phyloP scores from a whole-genome alignment of 2,329 filamentous ascomycete genomes.

The Penicillium sp. region DNA sequence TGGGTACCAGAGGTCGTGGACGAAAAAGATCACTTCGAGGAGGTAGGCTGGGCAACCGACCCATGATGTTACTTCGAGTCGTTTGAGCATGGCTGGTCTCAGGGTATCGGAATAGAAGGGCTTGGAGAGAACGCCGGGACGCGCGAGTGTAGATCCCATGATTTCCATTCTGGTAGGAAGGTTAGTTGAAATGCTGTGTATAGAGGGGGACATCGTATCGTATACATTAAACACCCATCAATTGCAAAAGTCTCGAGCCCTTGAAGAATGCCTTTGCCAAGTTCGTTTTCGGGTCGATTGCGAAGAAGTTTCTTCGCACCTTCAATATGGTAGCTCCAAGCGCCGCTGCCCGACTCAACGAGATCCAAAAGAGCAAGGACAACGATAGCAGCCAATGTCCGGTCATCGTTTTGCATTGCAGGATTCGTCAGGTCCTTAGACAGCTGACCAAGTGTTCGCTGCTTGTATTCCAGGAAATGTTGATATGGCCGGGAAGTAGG shows the following conservation, averaged over 20 bases:
- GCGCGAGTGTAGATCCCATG: slow-evolving; percentile 41
- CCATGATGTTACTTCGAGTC: slow-evolving; percentile 40
- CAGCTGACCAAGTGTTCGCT: slow-evolving; percentile 44
- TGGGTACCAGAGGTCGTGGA: slow-evolving; percentile 36
- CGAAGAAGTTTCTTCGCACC: slow-evolving; percentile 48
- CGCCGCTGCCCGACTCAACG: slow-evolving; percentile 48
- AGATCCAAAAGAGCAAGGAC: slow-evolving; percentile 49
- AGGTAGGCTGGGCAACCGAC: slow-evolving; percentile 41
- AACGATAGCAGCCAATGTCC: slow-evolving; percentile 44
- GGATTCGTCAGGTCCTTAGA: slow-evolving; percentile 30
- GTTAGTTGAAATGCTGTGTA: slow-evolving; percentile 3
- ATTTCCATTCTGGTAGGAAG: slow-evolving; percentile 33
- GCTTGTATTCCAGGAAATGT: slow-evolving; percentile 46
- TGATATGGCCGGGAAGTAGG: slow-evolving; percentile 35
- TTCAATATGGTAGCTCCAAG: slow-evolving; percentile 50
- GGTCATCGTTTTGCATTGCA: slow-evolving; percentile 36
- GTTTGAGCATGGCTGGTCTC: slow-evolving; percentile 34
- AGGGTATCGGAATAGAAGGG: slow-evolving; percentile 37
- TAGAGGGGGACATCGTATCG: not conserved
- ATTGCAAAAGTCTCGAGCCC: slow-evolving; percentile 36
- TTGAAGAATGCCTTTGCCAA: slow-evolving; percentile 25
- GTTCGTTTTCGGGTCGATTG: slow-evolving; percentile 25
- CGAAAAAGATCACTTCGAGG: slow-evolving; percentile 39
- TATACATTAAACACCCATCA: slow-evolving; percentile 37
- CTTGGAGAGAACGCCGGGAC: slow-evolving; percentile 36